Conservation (phyloP, 1,139 yeast species). For the Magnusiomyces sp. region DNA sequence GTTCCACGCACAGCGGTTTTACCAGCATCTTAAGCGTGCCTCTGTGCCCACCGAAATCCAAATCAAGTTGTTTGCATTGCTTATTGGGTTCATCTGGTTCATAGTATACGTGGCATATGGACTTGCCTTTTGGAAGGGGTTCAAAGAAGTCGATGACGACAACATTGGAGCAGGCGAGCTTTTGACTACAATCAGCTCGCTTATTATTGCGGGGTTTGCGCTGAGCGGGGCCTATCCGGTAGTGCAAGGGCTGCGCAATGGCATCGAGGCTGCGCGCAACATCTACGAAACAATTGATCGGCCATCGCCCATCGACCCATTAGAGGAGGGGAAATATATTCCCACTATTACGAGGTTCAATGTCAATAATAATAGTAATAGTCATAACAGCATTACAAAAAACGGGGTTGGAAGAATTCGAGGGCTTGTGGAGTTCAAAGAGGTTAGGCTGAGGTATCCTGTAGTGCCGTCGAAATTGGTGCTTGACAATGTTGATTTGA, state of each 20-base stretch:
- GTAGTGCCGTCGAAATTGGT: conserved; percentile 67
- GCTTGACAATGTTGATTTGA: conserved; percentile 53
- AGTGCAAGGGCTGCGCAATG: conserved; percentile 33
- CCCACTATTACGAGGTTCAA: background rate
- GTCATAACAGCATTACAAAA: too few species aligned
- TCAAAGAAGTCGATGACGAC: conserved; percentile 31
- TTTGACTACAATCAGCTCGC: conserved; percentile 32
- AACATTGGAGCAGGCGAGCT: conserved; percentile 30
- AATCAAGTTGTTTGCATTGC: conserved; percentile 25
- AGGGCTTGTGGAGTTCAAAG: conserved; percentile 49
- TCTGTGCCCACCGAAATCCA: background rate
- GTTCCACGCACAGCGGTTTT: conserved; percentile 31
- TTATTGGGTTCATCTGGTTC: conserved; percentile 33
- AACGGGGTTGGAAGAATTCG: background rate
- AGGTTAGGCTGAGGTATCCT: conserved; percentile 73
- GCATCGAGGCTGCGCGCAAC: conserved; percentile 35
- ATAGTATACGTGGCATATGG: conserved; percentile 34
- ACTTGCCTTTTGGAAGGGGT: conserved; percentile 39
- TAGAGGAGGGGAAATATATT: conserved; percentile 25
- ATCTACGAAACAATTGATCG: conserved; percentile 38
- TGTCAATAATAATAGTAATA: too few species aligned
- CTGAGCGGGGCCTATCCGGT: conserved; percentile 37
- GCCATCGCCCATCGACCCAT: conserved; percentile 32
- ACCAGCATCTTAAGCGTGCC: conserved; percentile 23
- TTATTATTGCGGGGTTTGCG: conserved; percentile 37